A percentile compares a stretch with the other conserved stretches of the same genome.
Conservation (phyloP, 768 basidiomycete genomes). For the Tricholoma hemisulphureum region DNA sequence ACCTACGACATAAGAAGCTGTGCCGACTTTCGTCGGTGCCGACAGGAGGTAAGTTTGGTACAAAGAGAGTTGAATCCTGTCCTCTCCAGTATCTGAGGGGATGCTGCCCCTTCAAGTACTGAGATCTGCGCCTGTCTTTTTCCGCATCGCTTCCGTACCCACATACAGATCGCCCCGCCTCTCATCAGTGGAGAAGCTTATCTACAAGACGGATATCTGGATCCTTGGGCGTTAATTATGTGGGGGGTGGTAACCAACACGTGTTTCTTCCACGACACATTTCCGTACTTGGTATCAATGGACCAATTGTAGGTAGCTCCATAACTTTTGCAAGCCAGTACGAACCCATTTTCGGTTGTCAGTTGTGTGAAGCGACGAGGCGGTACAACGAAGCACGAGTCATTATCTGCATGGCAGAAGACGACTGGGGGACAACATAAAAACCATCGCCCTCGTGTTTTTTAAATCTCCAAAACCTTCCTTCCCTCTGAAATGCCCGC, state of each 20-base stretch:
- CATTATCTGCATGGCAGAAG: not conserved
- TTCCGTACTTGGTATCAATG: not conserved
- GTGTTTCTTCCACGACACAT: not conserved
- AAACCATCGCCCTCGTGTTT: not conserved
- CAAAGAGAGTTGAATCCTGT: not conserved
- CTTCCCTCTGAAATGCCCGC: slow-evolving; percentile 8
- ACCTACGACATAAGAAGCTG: not conserved
- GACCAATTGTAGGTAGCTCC: not conserved
- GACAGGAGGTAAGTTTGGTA: not conserved
- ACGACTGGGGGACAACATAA: not conserved
- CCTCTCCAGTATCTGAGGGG: not conserved
- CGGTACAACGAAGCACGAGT: slow-evolving; percentile 1
- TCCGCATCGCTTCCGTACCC: not conserved
- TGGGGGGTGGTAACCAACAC: not conserved
- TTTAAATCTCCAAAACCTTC: not conserved
- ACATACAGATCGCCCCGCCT: not conserved
- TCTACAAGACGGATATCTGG: not conserved
- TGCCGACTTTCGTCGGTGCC: not conserved
- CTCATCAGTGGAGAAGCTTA: not conserved
- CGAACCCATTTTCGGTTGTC: not conserved
- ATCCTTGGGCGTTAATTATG: not conserved
- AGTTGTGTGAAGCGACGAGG: not conserved
- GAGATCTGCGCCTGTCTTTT: not conserved
- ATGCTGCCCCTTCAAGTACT: not conserved
- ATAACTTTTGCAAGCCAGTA: not conserved